A percentile compares a stretch with the other conserved stretches of the same genome.
phyloP scores from a whole-genome alignment of 768 basidiomycete species.

The Suillus plorans region DNA sequence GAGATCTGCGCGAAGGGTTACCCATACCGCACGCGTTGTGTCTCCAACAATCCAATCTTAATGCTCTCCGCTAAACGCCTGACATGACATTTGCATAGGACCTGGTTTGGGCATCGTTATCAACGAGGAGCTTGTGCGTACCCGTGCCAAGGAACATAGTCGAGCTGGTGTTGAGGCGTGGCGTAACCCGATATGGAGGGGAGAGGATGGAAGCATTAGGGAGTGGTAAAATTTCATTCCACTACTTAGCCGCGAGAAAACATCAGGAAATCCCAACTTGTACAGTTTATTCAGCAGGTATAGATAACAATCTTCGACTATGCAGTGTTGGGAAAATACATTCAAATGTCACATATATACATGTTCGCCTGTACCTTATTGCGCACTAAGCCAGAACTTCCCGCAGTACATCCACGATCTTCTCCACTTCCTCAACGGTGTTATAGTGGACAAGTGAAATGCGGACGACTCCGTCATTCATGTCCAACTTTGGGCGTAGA shows the following conservation, averaged over 20 bases:
- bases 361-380: not conserved
- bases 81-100: constrained; percentile 29
- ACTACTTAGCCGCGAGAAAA: not conserved
- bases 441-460: constrained; percentile 82
- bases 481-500: constrained; percentile 57
- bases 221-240: constrained; percentile 45
- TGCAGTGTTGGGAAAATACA: not conserved
- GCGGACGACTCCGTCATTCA: constrained; percentile 67
- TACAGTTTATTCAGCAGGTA: not conserved
- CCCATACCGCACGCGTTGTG: not conserved
- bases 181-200: constrained; percentile 49
- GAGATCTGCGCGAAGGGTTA: not conserved
- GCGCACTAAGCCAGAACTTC: constrained; percentile 38
- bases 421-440: constrained; percentile 66
- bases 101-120: constrained; percentile 63
- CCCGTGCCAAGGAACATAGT: constrained; percentile 17
- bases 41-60: not conserved
- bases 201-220: constrained; percentile 50
- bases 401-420: constrained; percentile 55
- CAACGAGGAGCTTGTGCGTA: constrained; percentile 54
- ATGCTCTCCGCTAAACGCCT: not conserved
- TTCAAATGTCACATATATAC: not conserved
- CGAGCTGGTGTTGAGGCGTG: constrained; percentile 19
- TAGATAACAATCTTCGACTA: not conserved
- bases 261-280: not conserved